Evolutionary conservation across 305 asterid species (phyloP), one percentile per base, ranked within the genome.

Genomic region (Coffea humblotiana): DNA sequence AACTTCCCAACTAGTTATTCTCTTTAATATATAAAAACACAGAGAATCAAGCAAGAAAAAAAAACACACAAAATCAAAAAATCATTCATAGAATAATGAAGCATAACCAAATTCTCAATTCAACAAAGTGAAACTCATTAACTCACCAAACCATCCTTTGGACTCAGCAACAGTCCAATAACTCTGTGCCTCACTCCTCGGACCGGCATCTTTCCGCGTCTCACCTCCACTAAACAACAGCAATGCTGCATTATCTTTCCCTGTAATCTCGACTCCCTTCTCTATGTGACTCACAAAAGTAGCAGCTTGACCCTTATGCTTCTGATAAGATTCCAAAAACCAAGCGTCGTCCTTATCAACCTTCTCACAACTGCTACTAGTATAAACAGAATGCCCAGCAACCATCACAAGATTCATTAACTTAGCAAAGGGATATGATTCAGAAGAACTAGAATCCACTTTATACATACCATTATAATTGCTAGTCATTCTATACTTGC

Each of bases 311-410:
- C 99, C 99, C 35, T 91, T 90, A 89, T 96, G 91, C 94, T 86
- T 96, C 87, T 94, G 99, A 84, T 96, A 96, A 11, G 97, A 77
- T 78, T 94, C 99, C 88, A 96, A 77, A 86, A 80, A 94, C 99
- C 99, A 96, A 80, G 98, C 87, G 85, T 90, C 91, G 87, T 96
- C 99, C 84, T 87, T 90, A 76, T 96, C 98, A 77, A 88, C 97
- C 85, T 89, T 92, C 86, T 92, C 93, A 84, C 98, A 96, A 66
- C 90, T 92, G 87, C 92, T 92, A 84, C 99, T 94, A 12, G 91
- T 91, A 75, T 96, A 96, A 82, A 96, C 91, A 15, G 99, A 94
- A 90, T 96, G 99, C 37, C 98, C 99, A n/a, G 97, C 99, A n/a
- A 96, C 97, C 97, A 96, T 94, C 71, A 96, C 97, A 78, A 94